Evolutionary conservation across 2,329 filamentous ascomycete species (phyloP).

Genomic region (Periconia sp.): DNA sequence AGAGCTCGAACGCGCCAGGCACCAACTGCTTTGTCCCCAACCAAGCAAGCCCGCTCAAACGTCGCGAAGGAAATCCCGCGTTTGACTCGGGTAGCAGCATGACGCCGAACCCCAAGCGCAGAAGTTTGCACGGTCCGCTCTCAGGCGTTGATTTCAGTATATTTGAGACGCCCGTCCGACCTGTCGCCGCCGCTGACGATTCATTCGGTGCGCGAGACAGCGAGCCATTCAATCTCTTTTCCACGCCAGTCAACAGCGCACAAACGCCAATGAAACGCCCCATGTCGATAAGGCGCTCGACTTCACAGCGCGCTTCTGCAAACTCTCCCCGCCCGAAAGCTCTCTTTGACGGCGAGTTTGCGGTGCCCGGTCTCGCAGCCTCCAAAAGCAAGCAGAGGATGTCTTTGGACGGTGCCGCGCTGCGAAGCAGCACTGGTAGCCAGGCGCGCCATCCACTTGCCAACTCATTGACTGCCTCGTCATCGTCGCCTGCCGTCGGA

Average conservation of each 20-base stretch:
- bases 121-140: conserved; percentile 78
- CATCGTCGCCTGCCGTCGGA: conserved; percentile 74
- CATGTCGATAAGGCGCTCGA: conserved; percentile 75
- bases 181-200: conserved; percentile 21
- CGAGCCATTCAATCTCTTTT: conserved; percentile 34
- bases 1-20: conserved; percentile 53
- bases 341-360: conserved; percentile 50
- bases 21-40: conserved; percentile 53
- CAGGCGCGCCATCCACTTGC: conserved; percentile 75
- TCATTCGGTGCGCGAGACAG: conserved; percentile 27
- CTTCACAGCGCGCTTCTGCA: conserved; percentile 75
- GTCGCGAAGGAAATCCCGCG: conserved; percentile 87
- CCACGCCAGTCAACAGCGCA: conserved; percentile 12
- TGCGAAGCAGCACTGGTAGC: conserved; percentile 51
- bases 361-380: conserved; percentile 55
- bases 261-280: conserved; percentile 50
- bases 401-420: conserved; percentile 76
- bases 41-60: conserved; percentile 83
- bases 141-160: conserved; percentile 69
- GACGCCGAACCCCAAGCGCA: conserved; percentile 86
- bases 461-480: conserved; percentile 82
- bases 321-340: conserved; percentile 42
- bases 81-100: conserved; percentile 75
- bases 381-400: conserved; percentile 68
- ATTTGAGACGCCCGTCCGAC: conserved; percentile 60